Conservation (phyloP, 768 basidiomycete species). For the Lactifluus piperatus region DNA sequence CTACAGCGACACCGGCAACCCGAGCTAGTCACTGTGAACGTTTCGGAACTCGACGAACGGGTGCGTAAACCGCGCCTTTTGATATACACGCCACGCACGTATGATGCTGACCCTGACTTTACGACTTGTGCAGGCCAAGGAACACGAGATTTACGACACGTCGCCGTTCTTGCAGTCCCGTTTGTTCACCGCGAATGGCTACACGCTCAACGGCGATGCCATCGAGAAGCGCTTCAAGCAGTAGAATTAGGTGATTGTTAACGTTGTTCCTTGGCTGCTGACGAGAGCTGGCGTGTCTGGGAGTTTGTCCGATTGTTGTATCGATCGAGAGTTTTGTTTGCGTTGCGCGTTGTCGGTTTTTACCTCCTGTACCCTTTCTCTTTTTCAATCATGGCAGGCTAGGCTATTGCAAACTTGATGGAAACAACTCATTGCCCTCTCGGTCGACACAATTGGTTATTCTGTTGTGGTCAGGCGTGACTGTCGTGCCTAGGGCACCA, state of each 20-base stretch:
- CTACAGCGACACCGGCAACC: conserved; percentile 72
- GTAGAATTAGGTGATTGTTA: conserved; percentile 8
- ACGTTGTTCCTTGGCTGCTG: not conserved
- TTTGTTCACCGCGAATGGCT: conserved; percentile 84
- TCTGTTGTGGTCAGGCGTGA: no score
- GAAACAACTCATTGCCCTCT: not conserved
- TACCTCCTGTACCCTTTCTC: not conserved
- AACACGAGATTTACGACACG: conserved; percentile 92
- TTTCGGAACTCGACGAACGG: conserved; percentile 78
- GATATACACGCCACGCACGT: not conserved
- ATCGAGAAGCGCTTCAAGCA: conserved; percentile 69
- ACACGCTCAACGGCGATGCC: conserved; percentile 51
- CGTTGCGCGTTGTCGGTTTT: not conserved
- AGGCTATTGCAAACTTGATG: not conserved
- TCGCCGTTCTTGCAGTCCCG: conserved; percentile 77
- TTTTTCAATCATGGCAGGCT: not conserved
- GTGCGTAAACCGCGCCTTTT: conserved; percentile 37
- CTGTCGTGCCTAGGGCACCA: no score
- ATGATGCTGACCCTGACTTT: not conserved
- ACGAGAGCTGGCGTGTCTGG: no score
- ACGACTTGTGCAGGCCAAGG: conserved; percentile 63
- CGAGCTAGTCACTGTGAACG: conserved; percentile 61
- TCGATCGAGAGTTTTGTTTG: not conserved
- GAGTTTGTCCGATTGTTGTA: not conserved
- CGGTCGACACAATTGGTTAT: no score